Base-by-base conservation (phyloP, 2,329 filamentous ascomycete genomes). In the Metarhizium anisopliae region DNA sequence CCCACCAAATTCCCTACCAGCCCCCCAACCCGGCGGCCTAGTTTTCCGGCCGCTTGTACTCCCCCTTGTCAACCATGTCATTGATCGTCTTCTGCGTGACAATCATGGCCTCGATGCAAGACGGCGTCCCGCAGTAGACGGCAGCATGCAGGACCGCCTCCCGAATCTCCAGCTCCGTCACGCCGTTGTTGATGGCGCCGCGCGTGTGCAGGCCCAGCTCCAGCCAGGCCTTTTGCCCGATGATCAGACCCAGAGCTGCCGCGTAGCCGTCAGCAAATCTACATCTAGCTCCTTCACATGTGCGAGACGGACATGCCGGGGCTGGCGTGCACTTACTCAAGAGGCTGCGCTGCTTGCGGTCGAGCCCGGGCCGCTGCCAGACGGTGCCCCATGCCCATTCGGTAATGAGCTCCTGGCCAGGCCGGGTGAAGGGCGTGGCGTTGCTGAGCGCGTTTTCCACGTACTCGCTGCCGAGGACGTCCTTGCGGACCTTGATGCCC, bases 361-460 rank as follows among this genome's bases (percentile, higher is more conserved):
- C 76, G 6, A 86, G 74, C 0, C 83, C 84, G 0, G 82, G 82
- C 2, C 83, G 76, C 2, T 78, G 78, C 83, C 83, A 86, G 20
- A 80, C 75, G 56, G 75, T 76, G 16, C 82, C 82, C 83, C 83
- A 86, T 69, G 79, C 79, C 55, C 60, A 62, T 50, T 85, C 82
- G 0, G 82, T 85, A 2, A 84, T 77, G 25, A 84, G 72, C 59
- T 85, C 77, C 68, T 86, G 82, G 60, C 80, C 78, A 1, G 82
- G 76, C 47, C 73, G 71, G 2, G 80, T 72, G 64, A 84, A 86
- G 6, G 80, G 75, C 8, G 76, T 74, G 1, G 77, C 77, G 54
- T 77, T 78, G 7, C 69, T 69, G 29, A 85, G 70, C 1, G 82
- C 75, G 6, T 68, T 69, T 63, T 84, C 74, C 58, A 86, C 83